Percentiles rank a stretch among this genome's conserved stretches.
phyloP scores from a whole-genome alignment of 306 rosid species.

The Benincasa hispida region DNA sequence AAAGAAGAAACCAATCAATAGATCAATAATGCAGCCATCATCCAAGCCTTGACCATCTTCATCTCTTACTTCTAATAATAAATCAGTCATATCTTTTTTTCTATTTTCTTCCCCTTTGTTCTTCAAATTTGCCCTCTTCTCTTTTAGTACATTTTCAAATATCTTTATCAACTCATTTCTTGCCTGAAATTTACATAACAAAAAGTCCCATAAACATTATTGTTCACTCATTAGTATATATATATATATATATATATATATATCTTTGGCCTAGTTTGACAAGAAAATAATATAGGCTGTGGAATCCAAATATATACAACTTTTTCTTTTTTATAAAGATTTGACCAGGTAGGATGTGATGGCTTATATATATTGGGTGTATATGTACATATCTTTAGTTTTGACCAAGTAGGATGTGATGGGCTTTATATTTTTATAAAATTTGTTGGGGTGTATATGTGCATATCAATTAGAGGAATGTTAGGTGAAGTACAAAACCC shows the following conservation, averaged over 20 bases:
- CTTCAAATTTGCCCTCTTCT: not conserved
- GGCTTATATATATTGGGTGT: too few species aligned
- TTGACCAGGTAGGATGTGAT: not conserved
- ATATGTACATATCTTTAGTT: not conserved
- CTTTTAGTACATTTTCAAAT: not conserved
- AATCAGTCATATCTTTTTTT: conserved; percentile 19
- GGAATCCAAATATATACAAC: not conserved
- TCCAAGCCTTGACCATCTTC: conserved; percentile 17
- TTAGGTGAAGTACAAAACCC: not conserved
- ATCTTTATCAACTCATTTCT: conserved; percentile 3
- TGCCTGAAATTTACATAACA: not conserved
- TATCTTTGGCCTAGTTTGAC: not conserved
- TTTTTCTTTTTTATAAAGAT: not conserved
- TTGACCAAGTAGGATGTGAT: not conserved
- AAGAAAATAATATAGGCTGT: not conserved
- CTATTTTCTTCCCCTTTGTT: not conserved
- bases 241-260: too few species aligned
- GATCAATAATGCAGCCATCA: conserved; percentile 14
- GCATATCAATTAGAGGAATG: not conserved
- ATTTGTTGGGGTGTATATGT: too few species aligned
- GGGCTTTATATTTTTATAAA: too few species aligned
- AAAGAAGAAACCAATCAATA: conserved; percentile 10
- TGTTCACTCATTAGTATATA: too few species aligned
- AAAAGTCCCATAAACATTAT: not conserved
- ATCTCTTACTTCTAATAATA: conserved; percentile 13